These are phyloP conservation scores for Tolypocladium endophyticum DNA, from an alignment of 2,329 filamentous ascomycete genomes.

Conservation along the genomic window DNA sequence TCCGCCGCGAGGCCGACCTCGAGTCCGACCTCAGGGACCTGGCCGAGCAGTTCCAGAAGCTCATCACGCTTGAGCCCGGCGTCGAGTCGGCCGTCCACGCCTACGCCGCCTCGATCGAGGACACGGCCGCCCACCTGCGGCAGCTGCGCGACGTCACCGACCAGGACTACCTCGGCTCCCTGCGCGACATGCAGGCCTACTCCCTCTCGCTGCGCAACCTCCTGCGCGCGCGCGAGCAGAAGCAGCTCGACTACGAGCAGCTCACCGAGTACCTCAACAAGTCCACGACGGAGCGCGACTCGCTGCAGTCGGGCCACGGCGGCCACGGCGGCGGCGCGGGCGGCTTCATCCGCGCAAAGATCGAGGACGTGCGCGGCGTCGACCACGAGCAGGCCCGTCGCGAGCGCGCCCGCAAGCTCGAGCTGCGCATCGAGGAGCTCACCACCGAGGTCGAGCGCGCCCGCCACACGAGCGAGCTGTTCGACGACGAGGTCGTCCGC, in stretches of 20 bases:
- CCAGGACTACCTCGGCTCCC: constrained; percentile 84
- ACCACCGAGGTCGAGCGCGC: constrained; percentile 82
- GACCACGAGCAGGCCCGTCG: constrained; percentile 88
- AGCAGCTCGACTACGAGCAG: constrained; percentile 95
- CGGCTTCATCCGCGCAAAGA: constrained; percentile 82
- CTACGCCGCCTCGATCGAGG: constrained; percentile 78
- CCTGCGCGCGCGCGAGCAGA: constrained; percentile 88
- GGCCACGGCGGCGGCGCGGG: constrained; percentile 56
- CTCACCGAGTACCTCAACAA: constrained; percentile 93
- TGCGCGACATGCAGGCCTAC: constrained; percentile 94
- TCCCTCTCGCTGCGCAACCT: constrained; percentile 77
- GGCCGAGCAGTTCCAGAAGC: constrained; percentile 87
- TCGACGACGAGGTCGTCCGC: constrained; percentile 90
- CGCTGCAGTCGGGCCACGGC: constrained; percentile 53
- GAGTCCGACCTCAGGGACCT: constrained; percentile 84
- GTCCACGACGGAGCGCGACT: constrained; percentile 76
- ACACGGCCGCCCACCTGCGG: constrained; percentile 68
- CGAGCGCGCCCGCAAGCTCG: constrained; percentile 79
- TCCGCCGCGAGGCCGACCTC: constrained; percentile 76
- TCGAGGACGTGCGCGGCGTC: constrained; percentile 92
- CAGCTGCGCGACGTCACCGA: constrained; percentile 85
- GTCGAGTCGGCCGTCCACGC: constrained; percentile 73
- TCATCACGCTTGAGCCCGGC: constrained; percentile 79
- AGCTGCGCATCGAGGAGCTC: constrained; percentile 85
- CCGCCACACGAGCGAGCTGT: constrained; percentile 78